Conservation (phyloP, 139 green algal genomes). For the Asterochloris sp. region DNA sequence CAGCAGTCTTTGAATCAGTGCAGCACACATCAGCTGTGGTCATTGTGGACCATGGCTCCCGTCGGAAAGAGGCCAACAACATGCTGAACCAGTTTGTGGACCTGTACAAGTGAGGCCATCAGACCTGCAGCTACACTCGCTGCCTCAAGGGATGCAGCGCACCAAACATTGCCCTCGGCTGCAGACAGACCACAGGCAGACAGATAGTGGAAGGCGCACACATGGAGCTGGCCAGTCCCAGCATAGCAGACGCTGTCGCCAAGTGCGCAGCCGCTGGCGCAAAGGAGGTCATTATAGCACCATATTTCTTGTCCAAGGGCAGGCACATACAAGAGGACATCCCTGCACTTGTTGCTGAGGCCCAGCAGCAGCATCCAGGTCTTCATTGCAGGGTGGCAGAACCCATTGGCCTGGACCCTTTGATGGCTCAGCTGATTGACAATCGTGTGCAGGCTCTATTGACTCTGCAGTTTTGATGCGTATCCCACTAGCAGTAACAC, state of each 20-base stretch:
- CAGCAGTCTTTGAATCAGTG: no score
- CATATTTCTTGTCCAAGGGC: conserved; percentile 84
- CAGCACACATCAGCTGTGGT: conserved; percentile 54
- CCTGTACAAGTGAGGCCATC: conserved; percentile 50
- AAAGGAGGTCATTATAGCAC: conserved; percentile 65
- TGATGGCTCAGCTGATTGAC: conserved; percentile 74
- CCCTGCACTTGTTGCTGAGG: conserved; percentile 66
- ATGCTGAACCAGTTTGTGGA: conserved; percentile 75
- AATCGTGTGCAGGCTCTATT: conserved; percentile 38
- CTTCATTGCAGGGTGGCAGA: conserved; percentile 66
- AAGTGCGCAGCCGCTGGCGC: conserved; percentile 40
- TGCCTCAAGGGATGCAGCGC: not conserved
- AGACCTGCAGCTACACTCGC: not conserved
- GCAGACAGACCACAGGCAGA: conserved; percentile 37
- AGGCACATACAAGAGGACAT: conserved; percentile 87
- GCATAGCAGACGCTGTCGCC: conserved; percentile 71
- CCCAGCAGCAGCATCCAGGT: conserved; percentile 41
- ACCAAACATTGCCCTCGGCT: not conserved
- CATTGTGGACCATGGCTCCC: conserved; percentile 90
- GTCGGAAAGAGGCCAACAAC: conserved; percentile 70
- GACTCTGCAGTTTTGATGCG: no score
- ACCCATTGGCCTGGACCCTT: conserved; percentile 72
- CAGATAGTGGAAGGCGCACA: conserved; percentile 75
- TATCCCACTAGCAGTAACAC: no score
- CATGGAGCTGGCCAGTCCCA: conserved; percentile 87